phyloP scores from a whole-genome alignment of 2,329 filamentous ascomycete species.

The Paracoccidioides lutzii region DNA sequence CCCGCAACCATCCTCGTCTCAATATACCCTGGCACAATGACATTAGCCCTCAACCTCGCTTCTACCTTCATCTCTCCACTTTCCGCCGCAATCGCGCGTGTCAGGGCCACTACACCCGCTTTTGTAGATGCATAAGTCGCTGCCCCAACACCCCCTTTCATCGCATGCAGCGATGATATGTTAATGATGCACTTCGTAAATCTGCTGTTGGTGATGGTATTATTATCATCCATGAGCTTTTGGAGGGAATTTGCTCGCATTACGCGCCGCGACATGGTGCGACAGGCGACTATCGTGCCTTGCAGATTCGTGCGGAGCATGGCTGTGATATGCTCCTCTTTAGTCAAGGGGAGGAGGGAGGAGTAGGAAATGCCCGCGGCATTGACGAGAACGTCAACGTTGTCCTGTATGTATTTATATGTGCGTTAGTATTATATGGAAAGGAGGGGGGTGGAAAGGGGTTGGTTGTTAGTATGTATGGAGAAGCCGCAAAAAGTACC shows the following conservation, averaged over 20 bases:
- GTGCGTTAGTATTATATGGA: not conserved
- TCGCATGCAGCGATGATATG: conserved; percentile 61
- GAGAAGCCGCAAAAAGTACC: conserved; percentile 15
- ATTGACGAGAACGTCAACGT: conserved; percentile 56
- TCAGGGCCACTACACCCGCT: conserved; percentile 58
- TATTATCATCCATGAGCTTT: conserved; percentile 7
- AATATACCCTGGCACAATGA: conserved; percentile 71
- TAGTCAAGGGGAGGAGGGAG: conserved; percentile 47
- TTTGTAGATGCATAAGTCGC: conserved; percentile 68
- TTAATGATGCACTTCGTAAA: conserved; percentile 68
- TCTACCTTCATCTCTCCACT: conserved; percentile 40
- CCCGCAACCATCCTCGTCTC: conserved; percentile 66
- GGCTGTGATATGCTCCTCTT: conserved; percentile 38
- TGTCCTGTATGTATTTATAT: conserved; percentile 13
- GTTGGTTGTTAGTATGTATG: conserved; percentile 2
- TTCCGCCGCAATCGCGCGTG: conserved; percentile 23
- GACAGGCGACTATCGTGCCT: conserved; percentile 29
- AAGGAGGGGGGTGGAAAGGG: not conserved
- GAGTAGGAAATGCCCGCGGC: conserved; percentile 62
- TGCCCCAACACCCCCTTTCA: conserved; percentile 56
- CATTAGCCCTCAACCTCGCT: conserved; percentile 60
- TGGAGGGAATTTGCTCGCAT: conserved; percentile 20
- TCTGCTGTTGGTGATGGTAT: conserved; percentile 14
- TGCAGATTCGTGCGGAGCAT: conserved; percentile 59
- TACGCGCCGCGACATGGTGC: conserved; percentile 24